phyloP scores from a whole-genome alignment of 257 asterid species.

The Salvia rosmarinus region DNA sequence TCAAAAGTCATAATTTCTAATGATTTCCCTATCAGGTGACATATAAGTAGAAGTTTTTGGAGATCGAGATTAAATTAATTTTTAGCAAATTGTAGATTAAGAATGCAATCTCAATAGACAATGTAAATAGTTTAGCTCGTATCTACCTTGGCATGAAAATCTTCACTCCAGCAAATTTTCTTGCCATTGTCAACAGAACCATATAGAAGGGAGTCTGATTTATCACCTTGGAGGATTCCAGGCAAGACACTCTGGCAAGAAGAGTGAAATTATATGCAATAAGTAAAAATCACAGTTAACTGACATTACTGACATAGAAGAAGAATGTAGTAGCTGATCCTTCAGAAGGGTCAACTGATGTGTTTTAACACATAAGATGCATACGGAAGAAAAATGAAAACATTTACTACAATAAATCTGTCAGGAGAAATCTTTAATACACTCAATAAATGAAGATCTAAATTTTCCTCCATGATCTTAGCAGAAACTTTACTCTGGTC shows the following conservation, averaged over 20 bases:
- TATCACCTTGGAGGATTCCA: slow-evolving; percentile 96
- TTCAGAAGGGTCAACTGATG: slow-evolving; percentile 12
- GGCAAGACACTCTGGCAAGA: slow-evolving; percentile 86
- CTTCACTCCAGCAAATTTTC: slow-evolving; percentile 91
- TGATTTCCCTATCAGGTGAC: not conserved
- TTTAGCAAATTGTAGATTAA: slow-evolving; percentile 2
- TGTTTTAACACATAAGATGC: slow-evolving; percentile 18
- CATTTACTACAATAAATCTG: slow-evolving; percentile 1
- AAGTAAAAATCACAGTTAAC: slow-evolving; percentile 18
- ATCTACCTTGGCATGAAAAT: slow-evolving; percentile 85
- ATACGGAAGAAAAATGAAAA: not conserved
- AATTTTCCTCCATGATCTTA: not conserved
- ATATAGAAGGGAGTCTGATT: slow-evolving; percentile 87
- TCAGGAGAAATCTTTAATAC: not conserved
- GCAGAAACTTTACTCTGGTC: slow-evolving; percentile 8
- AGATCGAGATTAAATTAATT: slow-evolving; percentile 14
- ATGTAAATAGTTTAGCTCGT: slow-evolving; percentile 3
- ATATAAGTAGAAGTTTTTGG: not conserved
- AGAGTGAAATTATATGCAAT: slow-evolving; percentile 24
- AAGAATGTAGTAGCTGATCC: slow-evolving; percentile 1
- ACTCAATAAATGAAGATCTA: not conserved
- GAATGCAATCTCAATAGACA: slow-evolving; percentile 18
- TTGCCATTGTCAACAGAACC: slow-evolving; percentile 98
- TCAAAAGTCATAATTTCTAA: not conserved
- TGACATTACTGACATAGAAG: not conserved